A percentile compares a stretch with the other conserved stretches of the same genome.
These are phyloP conservation scores for Lupinus albus DNA, from an alignment of 306 rosid genomes.

Conservation along the genomic window DNA sequence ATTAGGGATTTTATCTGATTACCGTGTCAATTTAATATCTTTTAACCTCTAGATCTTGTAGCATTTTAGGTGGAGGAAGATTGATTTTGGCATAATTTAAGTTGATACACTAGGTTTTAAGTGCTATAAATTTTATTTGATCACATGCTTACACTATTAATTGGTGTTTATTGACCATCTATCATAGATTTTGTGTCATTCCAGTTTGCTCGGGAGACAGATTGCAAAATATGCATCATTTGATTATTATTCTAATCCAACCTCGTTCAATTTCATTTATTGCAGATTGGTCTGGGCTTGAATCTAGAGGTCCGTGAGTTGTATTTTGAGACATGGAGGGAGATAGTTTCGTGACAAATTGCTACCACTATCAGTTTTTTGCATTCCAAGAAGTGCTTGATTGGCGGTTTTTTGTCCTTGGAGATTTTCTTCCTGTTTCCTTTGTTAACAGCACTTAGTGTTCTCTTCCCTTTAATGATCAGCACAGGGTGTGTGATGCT, in stretches of 20 bases:
- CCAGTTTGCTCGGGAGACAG: not conserved
- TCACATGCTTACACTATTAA: not conserved
- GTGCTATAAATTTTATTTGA: not conserved
- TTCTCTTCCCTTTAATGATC: constrained; percentile 69
- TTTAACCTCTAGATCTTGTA: not conserved
- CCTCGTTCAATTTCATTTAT: constrained; percentile 16
- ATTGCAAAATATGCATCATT: constrained; percentile 1
- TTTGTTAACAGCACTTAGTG: constrained; percentile 97
- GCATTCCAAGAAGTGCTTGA: constrained; percentile 98
- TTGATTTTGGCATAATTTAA: constrained; percentile 14
- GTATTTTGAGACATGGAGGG: constrained; percentile 74
- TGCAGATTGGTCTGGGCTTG: constrained; percentile 62
- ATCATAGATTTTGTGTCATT: not conserved
- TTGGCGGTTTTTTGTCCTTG: constrained; percentile 85
- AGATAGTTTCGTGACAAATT: constrained; percentile 66
- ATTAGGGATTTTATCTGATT: not conserved
- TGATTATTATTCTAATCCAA: constrained; percentile 13
- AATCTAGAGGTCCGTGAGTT: constrained; percentile 52
- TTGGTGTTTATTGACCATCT: constrained; percentile 8
- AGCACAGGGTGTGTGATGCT: constrained; percentile 82
- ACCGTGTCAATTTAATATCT: not conserved
- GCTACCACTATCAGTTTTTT: constrained; percentile 76
- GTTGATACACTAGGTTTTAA: not conserved
- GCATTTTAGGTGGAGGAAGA: not conserved
- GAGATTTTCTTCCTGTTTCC: constrained; percentile 93